Conservation (phyloP, 1,284 basidiomycete species). For the Amylostereum chailletii region DNA sequence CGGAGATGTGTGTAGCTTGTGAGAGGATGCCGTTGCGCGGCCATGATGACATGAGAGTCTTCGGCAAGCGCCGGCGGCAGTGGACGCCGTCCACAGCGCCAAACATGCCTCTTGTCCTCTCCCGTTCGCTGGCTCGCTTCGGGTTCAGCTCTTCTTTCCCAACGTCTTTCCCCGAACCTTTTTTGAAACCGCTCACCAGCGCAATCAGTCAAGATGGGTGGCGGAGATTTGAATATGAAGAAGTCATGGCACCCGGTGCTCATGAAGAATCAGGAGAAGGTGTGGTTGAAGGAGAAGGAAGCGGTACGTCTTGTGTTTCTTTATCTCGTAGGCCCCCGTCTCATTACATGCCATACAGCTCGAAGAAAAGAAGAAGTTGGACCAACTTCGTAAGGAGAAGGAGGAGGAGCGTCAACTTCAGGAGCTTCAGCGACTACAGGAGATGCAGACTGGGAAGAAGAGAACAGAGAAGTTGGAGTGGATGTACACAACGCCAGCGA, state of each 20-base stretch:
- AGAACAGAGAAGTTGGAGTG: slow-evolving; percentile 92
- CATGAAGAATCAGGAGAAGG: slow-evolving; percentile 96
- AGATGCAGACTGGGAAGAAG: slow-evolving; percentile 92
- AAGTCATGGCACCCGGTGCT: slow-evolving; percentile 99
- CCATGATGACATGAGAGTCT: too few relatives aligned
- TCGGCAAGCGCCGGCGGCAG: too few relatives aligned
- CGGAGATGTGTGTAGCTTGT: too few relatives aligned
- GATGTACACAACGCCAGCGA: slow-evolving; percentile 97
- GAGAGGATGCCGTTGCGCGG: too few relatives aligned
- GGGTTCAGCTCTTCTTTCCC: slow-evolving; percentile 1
- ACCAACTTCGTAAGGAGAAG: slow-evolving; percentile 93
- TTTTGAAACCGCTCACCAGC: slow-evolving; percentile 43
- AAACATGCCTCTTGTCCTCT: background rate
- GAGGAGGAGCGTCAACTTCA: slow-evolving; percentile 96
- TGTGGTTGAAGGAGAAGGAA: slow-evolving; percentile 98
- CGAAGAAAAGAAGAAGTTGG: slow-evolving; percentile 96
- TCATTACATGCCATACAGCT: slow-evolving; percentile 50
- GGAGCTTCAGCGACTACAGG: slow-evolving; percentile 90
- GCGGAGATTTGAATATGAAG: slow-evolving; percentile 93
- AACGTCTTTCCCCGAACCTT: slow-evolving; percentile 11
- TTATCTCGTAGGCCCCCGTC: slow-evolving; percentile 7
- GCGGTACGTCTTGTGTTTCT: slow-evolving; percentile 49
- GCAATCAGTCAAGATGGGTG: slow-evolving; percentile 75
- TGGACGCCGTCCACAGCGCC: slow-evolving; percentile 32
- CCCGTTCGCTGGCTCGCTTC: background rate